Evolutionary conservation across 1,284 basidiomycete genomes (phyloP).

Genomic region (Cryptococcus floricola): DNA sequence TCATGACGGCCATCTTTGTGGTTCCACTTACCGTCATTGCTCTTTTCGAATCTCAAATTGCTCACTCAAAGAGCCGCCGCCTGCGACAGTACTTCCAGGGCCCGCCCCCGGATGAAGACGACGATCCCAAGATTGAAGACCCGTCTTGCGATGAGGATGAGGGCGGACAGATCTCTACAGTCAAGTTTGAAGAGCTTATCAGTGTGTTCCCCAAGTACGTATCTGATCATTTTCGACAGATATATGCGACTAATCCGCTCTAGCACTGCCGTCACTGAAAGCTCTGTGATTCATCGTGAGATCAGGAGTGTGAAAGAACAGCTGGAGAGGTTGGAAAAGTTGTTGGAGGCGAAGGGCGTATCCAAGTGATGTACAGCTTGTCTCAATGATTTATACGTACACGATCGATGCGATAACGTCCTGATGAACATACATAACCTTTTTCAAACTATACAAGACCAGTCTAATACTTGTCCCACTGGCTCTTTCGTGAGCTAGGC

Average conservation of each 20-base stretch:
- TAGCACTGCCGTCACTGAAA: constrained; percentile 56
- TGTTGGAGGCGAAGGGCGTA: neutral
- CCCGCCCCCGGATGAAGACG: constrained; percentile 63
- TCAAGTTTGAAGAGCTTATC: constrained; percentile 69
- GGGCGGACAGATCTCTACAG: constrained; percentile 61
- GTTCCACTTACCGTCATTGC: constrained; percentile 71
- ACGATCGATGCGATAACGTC: too few species aligned
- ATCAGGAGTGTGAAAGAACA: constrained; percentile 59
- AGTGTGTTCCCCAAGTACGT: constrained; percentile 75
- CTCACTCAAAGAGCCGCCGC: constrained; percentile 48
- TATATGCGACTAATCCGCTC: neutral
- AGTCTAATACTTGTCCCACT: too few species aligned
- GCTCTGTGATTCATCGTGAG: constrained; percentile 64
- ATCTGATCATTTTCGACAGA: neutral
- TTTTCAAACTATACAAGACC: too few species aligned
- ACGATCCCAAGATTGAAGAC: constrained; percentile 63
- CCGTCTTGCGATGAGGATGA: constrained; percentile 52
- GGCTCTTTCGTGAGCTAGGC: too few species aligned
- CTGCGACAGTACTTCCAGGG: constrained; percentile 62
- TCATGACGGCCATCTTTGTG: constrained; percentile 77
- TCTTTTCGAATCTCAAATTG: constrained; percentile 65
- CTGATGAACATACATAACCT: too few species aligned
- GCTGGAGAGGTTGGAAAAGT: constrained; percentile 57
- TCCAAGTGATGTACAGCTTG: too few species aligned
- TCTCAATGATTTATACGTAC: too few species aligned